Conservation (phyloP, 2,329 filamentous ascomycete genomes). For the Gyromitra esculenta region DNA sequence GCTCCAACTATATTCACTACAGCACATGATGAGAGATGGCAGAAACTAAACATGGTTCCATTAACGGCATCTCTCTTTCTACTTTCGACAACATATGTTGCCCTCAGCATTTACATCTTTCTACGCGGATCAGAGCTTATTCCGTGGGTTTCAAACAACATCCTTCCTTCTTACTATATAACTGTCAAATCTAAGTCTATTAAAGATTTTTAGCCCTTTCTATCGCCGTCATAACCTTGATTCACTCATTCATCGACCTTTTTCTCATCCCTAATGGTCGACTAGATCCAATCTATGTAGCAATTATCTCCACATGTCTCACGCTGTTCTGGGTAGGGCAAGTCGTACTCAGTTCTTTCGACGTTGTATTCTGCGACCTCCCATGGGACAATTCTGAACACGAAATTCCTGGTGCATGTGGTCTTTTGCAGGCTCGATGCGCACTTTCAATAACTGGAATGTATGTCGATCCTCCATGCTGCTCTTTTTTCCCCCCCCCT, state of each 20-base stretch:
- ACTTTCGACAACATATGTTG: neutral
- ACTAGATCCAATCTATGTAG: conserved; percentile 30
- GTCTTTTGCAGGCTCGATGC: conserved; percentile 1
- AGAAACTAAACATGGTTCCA: conserved; percentile 24
- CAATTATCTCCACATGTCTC: conserved; percentile 16
- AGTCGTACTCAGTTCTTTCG: neutral
- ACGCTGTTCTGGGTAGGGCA: conserved; percentile 4
- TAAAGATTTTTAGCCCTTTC: neutral
- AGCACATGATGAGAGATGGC: conserved; percentile 23
- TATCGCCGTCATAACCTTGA: neutral
- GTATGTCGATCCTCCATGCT: neutral
- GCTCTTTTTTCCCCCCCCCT: too few species aligned
- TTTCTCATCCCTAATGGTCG: conserved; percentile 6
- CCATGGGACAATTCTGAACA: too few species aligned
- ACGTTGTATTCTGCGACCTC: neutral
- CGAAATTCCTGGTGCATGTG: neutral
- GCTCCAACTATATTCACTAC: neutral
- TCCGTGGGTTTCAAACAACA: neutral
- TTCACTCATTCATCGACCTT: conserved; percentile 26
- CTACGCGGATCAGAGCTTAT: neutral
- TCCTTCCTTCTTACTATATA: neutral
- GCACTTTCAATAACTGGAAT: conserved; percentile 7
- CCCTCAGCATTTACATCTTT: neutral
- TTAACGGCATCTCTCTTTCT: conserved; percentile 6
- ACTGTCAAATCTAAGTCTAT: neutral